phyloP scores from a whole-genome alignment of 257 asterid genomes.

The Penstemon davidsonii region DNA sequence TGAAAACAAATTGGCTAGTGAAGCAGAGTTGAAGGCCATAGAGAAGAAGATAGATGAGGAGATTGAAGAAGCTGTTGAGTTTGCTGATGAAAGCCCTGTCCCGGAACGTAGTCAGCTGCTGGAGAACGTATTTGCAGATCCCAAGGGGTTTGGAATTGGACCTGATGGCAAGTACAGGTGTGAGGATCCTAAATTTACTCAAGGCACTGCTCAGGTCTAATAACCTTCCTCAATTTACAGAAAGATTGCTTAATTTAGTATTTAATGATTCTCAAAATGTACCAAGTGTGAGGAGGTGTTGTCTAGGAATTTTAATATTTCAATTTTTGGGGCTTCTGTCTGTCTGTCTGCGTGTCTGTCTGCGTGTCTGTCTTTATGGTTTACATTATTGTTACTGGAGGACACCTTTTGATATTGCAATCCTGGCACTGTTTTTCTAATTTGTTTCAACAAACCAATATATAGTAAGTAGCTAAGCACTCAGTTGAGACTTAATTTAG shows the following conservation, averaged over 20 bases:
- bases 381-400: slow-evolving; percentile 23
- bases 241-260: slow-evolving; percentile 29
- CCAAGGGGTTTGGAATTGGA: slow-evolving; percentile 88
- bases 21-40: slow-evolving; percentile 74
- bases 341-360: too few species aligned
- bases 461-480: too few species aligned
- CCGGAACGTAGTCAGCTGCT: slow-evolving; percentile 86
- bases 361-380: slow-evolving; percentile 5
- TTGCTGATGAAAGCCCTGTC: slow-evolving; percentile 82
- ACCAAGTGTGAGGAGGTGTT: slow-evolving; percentile 29
- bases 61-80: slow-evolving; percentile 90
- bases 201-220: slow-evolving; percentile 94
- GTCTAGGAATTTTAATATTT: slow-evolving; percentile 30
- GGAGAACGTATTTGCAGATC: slow-evolving; percentile 94
- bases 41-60: slow-evolving; percentile 82
- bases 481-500: too few species aligned
- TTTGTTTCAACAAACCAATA: too few species aligned
- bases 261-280: slow-evolving; percentile 27
- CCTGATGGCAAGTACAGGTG: slow-evolving; percentile 97
- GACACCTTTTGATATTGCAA: slow-evolving; percentile 26
- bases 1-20: slow-evolving; percentile 75
- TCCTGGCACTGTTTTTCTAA: neutral
- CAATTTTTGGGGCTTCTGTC: slow-evolving; percentile 20
- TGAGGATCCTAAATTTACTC: slow-evolving; percentile 95
- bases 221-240: slow-evolving; percentile 6